These are phyloP conservation scores for Penicillium psychrofluorescens DNA, from an alignment of 495 filamentous ascomycete genomes.

Conservation along the genomic window DNA sequence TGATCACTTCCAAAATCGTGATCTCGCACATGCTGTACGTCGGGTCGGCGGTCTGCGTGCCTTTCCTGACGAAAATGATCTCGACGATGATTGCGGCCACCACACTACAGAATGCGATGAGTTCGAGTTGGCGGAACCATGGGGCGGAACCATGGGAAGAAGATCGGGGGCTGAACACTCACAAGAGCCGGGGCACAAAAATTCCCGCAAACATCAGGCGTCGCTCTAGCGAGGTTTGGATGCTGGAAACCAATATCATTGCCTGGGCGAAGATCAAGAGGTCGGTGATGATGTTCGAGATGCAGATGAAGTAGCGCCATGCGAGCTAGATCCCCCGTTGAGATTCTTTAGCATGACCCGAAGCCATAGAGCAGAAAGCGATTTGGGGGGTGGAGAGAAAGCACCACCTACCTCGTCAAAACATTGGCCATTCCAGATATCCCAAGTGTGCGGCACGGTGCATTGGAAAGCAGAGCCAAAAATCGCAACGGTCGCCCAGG, in stretches of 20 bases:
- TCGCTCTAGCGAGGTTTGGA: constrained; percentile 13
- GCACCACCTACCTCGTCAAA: constrained; percentile 11
- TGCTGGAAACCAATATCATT: constrained; percentile 12
- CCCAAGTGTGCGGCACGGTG: constrained; percentile 13
- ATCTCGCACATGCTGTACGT: constrained; percentile 9
- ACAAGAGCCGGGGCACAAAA: constrained; percentile 19
- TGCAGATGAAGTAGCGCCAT: constrained; percentile 16
- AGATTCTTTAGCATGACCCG: no score
- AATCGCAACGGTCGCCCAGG: constrained; percentile 11
- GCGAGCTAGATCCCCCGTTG: constrained; percentile 3
- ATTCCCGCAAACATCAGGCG: constrained; percentile 18
- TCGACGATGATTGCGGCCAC: constrained; percentile 10
- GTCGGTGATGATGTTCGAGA: constrained; percentile 21
- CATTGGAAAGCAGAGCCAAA: constrained; percentile 22
- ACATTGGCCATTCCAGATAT: constrained; percentile 17
- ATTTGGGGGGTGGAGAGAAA: no score
- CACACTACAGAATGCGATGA: constrained; percentile 8
- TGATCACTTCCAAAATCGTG: constrained; percentile 10
- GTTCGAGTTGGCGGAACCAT: neutral
- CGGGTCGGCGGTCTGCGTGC: constrained; percentile 8
- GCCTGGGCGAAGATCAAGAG: constrained; percentile 16
- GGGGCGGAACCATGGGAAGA: neutral
- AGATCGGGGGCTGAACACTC: neutral
- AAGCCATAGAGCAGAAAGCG: neutral
- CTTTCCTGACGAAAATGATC: constrained; percentile 5